These are phyloP conservation scores for Chlamydomonas incerta DNA, from an alignment of 139 green algal species.

Conservation along the genomic window DNA sequence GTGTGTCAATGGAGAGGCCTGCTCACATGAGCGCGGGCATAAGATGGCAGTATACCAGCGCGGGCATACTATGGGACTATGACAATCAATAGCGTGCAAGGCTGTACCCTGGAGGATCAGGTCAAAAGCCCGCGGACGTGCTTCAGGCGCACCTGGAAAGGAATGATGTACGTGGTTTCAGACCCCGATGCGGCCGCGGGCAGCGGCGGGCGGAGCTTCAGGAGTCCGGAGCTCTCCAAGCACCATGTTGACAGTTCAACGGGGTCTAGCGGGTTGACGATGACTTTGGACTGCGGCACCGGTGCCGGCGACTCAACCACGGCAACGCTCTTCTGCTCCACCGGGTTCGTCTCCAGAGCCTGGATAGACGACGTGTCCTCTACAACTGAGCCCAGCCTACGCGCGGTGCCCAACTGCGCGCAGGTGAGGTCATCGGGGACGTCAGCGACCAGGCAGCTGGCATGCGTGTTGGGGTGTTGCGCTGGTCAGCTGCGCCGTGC, in stretches of 20 bases:
- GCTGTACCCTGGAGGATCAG: no score
- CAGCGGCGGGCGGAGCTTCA: constrained; percentile 45
- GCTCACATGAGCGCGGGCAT: no score
- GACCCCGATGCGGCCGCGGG: constrained; percentile 21
- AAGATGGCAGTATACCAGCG: no score
- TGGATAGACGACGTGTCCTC: background rate
- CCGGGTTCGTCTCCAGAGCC: background rate
- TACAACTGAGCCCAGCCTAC: constrained; percentile 2
- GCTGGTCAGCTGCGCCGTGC: no score
- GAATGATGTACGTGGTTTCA: constrained; percentile 39
- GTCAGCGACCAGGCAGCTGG: no score
- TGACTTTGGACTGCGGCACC: constrained; percentile 1
- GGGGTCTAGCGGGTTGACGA: constrained; percentile 49
- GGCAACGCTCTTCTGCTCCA: background rate
- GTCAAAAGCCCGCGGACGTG: no score
- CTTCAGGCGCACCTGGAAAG: constrained; percentile 47
- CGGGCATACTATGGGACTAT: no score
- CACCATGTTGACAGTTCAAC: constrained; percentile 42
- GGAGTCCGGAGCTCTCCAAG: constrained; percentile 45
- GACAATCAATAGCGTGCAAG: no score
- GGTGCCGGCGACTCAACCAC: background rate
- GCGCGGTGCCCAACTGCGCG: background rate
- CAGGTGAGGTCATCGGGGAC: no score
- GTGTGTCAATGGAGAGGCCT: no score
- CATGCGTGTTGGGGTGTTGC: no score